Evolutionary conservation across 495 filamentous ascomycete genomes (phyloP), one percentile per base, ranked within the genome.

Genomic region (Penicillium dipodomyicola): DNA sequence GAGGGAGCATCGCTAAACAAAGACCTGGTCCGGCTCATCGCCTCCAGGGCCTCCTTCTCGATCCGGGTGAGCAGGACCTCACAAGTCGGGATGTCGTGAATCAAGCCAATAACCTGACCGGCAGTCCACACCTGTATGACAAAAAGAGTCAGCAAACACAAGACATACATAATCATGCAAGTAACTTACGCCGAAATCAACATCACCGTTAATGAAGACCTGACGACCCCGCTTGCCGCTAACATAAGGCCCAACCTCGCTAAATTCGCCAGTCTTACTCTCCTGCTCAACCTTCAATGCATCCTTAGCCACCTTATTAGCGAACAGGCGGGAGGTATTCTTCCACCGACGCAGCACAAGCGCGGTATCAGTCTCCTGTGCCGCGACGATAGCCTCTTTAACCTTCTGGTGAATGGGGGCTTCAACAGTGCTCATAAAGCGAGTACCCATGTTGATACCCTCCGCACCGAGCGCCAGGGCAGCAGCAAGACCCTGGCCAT

Each of bases 381-480:
- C 89, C 49, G 84, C 80, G 35, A 97, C 92, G 67, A 97, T 98
- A 61, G 89, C 81, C 71, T 92, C 80, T 79, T 98, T 98, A 72
- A 98, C 87, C 52, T 95, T 96, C 43, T 85, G 70, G 75, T 98
- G 94, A 53, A 98, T 91, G 1, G 94, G 94, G 42, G 89, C 86
- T 70, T 97, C 92, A 11, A 92, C 82, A 6, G 92, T 97, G 74
- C 87, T 91, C 86, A 96, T 91, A 74, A 97, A 96, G 22, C 92
- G 80, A 9, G 92, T 97, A 43, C 91, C 91, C 91, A 96, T 81
- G 73, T 98, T 98, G 69, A 97, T 89, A 56, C 94, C 94, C 70
- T 93, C 92, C 0, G 94, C 94, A 5, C 94, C 94, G 14, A 98
- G 82, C 25, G 82, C 84, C 55, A 98, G 72, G n/a, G 94, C 94